Base-by-base conservation (phyloP, 2,329 filamentous ascomycete species). In the Calonectria multiphialidica region DNA sequence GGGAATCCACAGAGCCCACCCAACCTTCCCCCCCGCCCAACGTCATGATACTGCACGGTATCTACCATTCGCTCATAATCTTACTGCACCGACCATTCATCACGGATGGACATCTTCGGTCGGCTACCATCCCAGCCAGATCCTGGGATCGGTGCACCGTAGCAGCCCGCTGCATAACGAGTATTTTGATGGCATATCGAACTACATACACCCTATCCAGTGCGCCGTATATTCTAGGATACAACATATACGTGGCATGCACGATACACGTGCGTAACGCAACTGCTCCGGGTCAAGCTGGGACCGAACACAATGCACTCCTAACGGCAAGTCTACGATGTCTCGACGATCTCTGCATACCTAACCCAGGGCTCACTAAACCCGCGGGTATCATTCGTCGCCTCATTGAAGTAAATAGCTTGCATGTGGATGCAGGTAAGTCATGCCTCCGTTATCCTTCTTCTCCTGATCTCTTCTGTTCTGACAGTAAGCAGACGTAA, bases 191-290 rank as follows among this genome's bases (percentile, higher is more conserved):
- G 44, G 33, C 80, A 5, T 85, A 83, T 53, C 77, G 79, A 47
- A 71, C 75, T 3, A 75, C 78, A 1, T 85, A 83, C 68, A 80
- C 75, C 6, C 74, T 85, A 2, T 76, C 80, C 18, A 73, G 78
- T 7, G 83, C 82, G 0, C 81, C 81, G 23, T 85, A 85, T 72
- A 71, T 85, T 40, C 74, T 84, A 16, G 80, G 80, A 62, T 85
- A 85, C 66, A 80, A 81, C 1, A 74, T 83, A 0, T 85, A 85
- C 70, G 83, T 85, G 16, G 81, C 84, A 3, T 84, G 82, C 70
- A 84, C 83, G 0, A 85, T 85, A 57, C 84, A 85, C 63, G 83
- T 84, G 7, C 80, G 83, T 33, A 85, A 84, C 72, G 80, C 79
- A 10, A 82, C 82, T 12, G 74, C 79, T 2, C 57, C 61, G 49